Conservation (phyloP, 2,329 filamentous ascomycete species). For the Fusarium robinianum region DNA sequence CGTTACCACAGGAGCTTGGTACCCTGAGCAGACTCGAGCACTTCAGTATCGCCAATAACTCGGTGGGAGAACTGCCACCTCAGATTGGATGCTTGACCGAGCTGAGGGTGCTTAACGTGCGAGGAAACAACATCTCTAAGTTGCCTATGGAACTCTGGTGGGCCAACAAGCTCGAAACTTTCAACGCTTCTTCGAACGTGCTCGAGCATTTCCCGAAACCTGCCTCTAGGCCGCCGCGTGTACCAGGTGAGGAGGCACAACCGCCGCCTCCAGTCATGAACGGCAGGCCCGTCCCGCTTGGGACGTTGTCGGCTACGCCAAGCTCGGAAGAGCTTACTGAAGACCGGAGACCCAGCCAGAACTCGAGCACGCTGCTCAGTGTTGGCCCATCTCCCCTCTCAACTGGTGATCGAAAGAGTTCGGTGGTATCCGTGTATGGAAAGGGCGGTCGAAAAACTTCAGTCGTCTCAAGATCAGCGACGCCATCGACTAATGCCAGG, state of each 20-base stretch:
- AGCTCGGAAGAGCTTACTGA: conserved; percentile 79
- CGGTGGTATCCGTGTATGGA: conserved; percentile 78
- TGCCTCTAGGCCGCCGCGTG: conserved; percentile 68
- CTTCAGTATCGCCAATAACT: conserved; percentile 93
- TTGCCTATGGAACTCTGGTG: conserved; percentile 96
- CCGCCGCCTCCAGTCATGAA: conserved; percentile 43
- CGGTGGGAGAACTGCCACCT: conserved; percentile 78
- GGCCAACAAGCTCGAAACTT: conserved; percentile 83
- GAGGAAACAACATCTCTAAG: conserved; percentile 90
- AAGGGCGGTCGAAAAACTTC: conserved; percentile 85
- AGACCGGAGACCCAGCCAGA: conserved; percentile 78
- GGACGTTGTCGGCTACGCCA: conserved; percentile 61
- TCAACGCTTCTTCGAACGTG: conserved; percentile 96
- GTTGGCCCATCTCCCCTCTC: conserved; percentile 73
- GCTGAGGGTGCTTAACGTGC: conserved; percentile 81
- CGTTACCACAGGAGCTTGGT: conserved; percentile 82
- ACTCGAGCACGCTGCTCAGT: conserved; percentile 75
- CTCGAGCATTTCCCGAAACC: conserved; percentile 90
- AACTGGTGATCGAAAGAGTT: conserved; percentile 73
- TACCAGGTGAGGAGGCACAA: conserved; percentile 55
- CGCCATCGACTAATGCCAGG: conserved; percentile 60
- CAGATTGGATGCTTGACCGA: conserved; percentile 89
- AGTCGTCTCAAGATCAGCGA: conserved; percentile 69
- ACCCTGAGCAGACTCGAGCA: conserved; percentile 82
- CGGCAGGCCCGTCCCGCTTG: conserved; percentile 47